Evolutionary conservation across 768 basidiomycete species (phyloP).

Genomic region (Leccinum sublutescens): DNA sequence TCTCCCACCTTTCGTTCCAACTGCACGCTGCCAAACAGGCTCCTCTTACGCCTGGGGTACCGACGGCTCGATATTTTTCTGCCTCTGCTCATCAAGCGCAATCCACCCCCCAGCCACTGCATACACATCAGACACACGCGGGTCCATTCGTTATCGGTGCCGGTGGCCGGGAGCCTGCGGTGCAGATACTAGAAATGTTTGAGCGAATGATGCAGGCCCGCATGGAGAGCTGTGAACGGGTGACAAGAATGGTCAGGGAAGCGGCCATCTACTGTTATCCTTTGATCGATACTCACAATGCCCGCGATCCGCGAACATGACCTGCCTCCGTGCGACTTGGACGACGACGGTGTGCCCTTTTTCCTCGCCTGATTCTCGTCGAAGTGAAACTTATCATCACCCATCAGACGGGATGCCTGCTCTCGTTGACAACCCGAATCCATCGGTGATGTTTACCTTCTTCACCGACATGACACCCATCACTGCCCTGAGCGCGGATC

Average conservation of each 20-base stretch:
- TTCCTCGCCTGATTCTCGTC: slow-evolving; percentile 5
- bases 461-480: slow-evolving; percentile 57
- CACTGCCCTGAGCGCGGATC: slow-evolving; percentile 42
- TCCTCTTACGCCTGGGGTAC: slow-evolving; percentile 9
- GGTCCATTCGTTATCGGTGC: slow-evolving; percentile 30
- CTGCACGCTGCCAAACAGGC: slow-evolving; percentile 18
- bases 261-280: slow-evolving; percentile 14
- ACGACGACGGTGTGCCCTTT: slow-evolving; percentile 37
- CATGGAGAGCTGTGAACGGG: slow-evolving; percentile 72
- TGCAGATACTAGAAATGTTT: slow-evolving; percentile 63
- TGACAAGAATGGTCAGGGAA: slow-evolving; percentile 52
- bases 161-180: slow-evolving; percentile 38
- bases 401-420: slow-evolving; percentile 47
- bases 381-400: background rate
- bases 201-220: slow-evolving; percentile 71
- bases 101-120: slow-evolving; percentile 6
- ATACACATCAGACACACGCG: slow-evolving; percentile 15
- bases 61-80: slow-evolving; percentile 10
- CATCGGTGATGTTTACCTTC: slow-evolving; percentile 61
- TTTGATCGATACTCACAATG: slow-evolving; percentile 18
- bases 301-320: slow-evolving; percentile 30
- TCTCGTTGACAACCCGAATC: slow-evolving; percentile 52
- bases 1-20: slow-evolving; percentile 31
- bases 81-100: slow-evolving; percentile 13
- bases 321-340: slow-evolving; percentile 23